phyloP scores from a whole-genome alignment of 768 basidiomycete species.

The Lactarius pseudohatsudake region DNA sequence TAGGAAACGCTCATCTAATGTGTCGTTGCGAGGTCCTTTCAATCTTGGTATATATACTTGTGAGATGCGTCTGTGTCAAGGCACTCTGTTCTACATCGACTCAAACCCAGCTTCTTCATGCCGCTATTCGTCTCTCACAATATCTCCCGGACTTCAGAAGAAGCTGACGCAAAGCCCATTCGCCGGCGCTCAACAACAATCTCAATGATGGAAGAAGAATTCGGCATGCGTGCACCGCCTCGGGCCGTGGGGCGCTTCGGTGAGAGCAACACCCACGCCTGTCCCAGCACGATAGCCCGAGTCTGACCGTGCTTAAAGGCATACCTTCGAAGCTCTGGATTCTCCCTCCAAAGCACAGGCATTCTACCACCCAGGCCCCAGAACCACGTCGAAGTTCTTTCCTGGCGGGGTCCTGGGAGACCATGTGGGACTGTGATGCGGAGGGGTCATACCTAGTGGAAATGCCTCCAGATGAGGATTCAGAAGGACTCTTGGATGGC shows the following conservation, averaged over 20 bases:
- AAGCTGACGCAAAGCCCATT: neutral
- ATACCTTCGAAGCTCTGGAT: slow-evolving; percentile 14
- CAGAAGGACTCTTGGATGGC: neutral
- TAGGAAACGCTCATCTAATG: neutral
- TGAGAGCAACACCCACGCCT: neutral
- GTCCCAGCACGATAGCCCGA: neutral
- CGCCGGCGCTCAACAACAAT: slow-evolving; percentile 19
- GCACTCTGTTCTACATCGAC: neutral
- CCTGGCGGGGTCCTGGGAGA: slow-evolving; percentile 11
- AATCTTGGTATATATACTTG: slow-evolving; percentile 3
- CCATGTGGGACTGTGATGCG: slow-evolving; percentile 12
- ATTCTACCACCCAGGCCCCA: slow-evolving; percentile 11
- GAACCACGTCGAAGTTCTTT: slow-evolving; percentile 6
- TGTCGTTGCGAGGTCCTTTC: neutral
- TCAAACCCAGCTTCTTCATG: neutral
- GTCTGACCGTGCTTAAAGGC: slow-evolving; percentile 3
- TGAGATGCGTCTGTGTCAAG: neutral
- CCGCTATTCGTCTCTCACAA: neutral
- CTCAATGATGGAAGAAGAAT: slow-evolving; percentile 20
- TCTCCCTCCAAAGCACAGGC: slow-evolving; percentile 12
- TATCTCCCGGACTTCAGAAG: neutral
- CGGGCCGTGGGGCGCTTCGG: slow-evolving; percentile 3
- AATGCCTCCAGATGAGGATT: slow-evolving; percentile 1
- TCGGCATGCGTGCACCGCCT: slow-evolving; percentile 11
- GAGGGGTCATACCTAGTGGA: slow-evolving; percentile 1